phyloP scores from a whole-genome alignment of 805 yeast species.

The Lipomyces yamanashiensis region DNA sequence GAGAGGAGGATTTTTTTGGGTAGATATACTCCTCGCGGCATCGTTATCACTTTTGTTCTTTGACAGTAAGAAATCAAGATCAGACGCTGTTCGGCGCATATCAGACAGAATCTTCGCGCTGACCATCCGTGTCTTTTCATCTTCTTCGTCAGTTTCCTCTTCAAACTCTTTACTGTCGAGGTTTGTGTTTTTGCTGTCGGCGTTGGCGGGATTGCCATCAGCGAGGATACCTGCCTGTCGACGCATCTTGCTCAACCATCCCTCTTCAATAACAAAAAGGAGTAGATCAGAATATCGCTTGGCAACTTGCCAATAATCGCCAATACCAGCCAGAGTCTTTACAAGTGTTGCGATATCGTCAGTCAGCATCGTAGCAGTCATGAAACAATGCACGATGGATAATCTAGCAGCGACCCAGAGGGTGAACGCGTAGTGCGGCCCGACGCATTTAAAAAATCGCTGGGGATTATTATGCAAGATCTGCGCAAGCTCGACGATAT shows the following conservation, averaged over 20 bases:
- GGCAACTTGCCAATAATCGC: constrained; percentile 39
- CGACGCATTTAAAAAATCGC: constrained; percentile 32
- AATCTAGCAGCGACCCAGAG: constrained; percentile 42
- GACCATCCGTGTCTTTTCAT: constrained; percentile 27
- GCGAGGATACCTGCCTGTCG: constrained; percentile 10
- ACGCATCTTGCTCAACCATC: constrained; percentile 30
- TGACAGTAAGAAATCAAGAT: constrained; percentile 39
- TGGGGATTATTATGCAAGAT: constrained; percentile 19
- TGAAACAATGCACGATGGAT: constrained; percentile 40
- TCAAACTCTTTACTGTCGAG: neutral
- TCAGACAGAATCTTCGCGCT: constrained; percentile 40
- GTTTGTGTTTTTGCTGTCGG: neutral
- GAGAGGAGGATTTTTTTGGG: neutral
- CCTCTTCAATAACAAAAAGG: constrained; percentile 39
- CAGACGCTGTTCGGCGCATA: constrained; percentile 41
- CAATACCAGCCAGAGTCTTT: constrained; percentile 33
- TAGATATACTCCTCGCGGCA: neutral
- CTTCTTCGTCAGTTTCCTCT: constrained; percentile 18
- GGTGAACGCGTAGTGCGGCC: constrained; percentile 42
- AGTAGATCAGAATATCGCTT: constrained; percentile 38
- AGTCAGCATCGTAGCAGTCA: constrained; percentile 33
- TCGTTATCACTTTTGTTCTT: constrained; percentile 10
- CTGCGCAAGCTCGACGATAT: constrained; percentile 34
- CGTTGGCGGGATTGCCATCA: neutral
- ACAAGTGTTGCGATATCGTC: constrained; percentile 38